These are phyloP conservation scores for Epichloe amarillans DNA, from an alignment of 2,329 filamentous ascomycete species.

Conservation along the genomic window DNA sequence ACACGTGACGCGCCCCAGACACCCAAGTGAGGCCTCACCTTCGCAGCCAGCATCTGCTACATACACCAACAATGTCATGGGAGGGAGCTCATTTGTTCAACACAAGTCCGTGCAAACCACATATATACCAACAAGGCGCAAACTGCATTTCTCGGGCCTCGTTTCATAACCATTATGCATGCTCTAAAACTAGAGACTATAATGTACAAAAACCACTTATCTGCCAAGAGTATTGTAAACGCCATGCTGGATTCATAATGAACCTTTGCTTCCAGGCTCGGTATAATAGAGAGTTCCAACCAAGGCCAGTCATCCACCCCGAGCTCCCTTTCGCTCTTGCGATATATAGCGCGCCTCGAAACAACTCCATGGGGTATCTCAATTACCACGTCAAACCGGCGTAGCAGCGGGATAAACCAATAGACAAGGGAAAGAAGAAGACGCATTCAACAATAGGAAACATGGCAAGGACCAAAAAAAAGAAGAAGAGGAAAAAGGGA, in stretches of 20 bases:
- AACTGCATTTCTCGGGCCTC: background rate
- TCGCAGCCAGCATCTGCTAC: background rate
- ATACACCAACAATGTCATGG: background rate
- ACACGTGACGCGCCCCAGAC: conserved; percentile 15
- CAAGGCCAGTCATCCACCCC: background rate
- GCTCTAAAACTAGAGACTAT: background rate
- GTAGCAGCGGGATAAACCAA: background rate
- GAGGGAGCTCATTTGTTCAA: too few species aligned
- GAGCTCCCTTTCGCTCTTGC: background rate
- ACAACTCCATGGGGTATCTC: conserved; percentile 20
- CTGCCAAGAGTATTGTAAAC: conserved; percentile 5
- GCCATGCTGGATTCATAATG: conserved; percentile 10
- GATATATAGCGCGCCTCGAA: conserved; percentile 9
- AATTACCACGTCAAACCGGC: conserved; percentile 11
- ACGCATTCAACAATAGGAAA: background rate
- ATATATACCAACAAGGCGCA: too few species aligned
- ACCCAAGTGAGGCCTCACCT: too few species aligned
- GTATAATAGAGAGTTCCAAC: background rate
- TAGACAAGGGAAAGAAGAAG: background rate
- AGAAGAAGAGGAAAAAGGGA: background rate
- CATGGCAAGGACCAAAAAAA: background rate
- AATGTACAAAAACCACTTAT: conserved; percentile 1
- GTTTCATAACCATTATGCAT: conserved; percentile 1
- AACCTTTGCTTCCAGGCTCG: conserved; percentile 4
- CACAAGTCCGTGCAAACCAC: too few species aligned